Conservation (phyloP, 2,329 filamentous ascomycete species). For the Nothophaeocryptopus gaeumannii region DNA sequence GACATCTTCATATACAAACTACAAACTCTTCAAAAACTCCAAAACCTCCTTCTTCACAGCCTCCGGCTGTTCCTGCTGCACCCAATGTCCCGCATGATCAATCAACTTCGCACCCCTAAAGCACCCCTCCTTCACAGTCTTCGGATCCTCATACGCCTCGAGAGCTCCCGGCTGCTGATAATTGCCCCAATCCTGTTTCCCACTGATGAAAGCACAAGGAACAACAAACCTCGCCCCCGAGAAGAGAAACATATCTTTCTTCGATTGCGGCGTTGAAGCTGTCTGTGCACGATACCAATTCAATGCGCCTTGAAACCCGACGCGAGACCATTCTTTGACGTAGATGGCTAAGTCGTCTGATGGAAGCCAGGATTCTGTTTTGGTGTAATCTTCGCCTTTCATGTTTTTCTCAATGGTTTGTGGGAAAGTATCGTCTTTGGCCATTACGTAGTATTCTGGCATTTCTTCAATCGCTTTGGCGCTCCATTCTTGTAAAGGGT, state of each 20-base stretch:
- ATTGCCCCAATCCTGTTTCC: slow-evolving; percentile 64
- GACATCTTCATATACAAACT: too few relatives aligned
- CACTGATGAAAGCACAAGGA: slow-evolving; percentile 61
- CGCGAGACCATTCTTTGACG: slow-evolving; percentile 58
- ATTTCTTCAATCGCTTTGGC: slow-evolving; percentile 58
- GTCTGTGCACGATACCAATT: slow-evolving; percentile 67
- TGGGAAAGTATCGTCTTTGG: slow-evolving; percentile 56
- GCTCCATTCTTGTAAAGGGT: slow-evolving; percentile 54
- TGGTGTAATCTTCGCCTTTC: slow-evolving; percentile 48
- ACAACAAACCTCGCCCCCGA: slow-evolving; percentile 61
- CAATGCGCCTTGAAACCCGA: slow-evolving; percentile 63
- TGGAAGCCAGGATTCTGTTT: slow-evolving; percentile 55
- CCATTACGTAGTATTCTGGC: slow-evolving; percentile 69
- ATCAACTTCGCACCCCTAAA: slow-evolving; percentile 55
- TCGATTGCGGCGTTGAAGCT: slow-evolving; percentile 40
- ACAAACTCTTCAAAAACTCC: slow-evolving; percentile 1
- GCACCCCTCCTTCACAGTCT: slow-evolving; percentile 41
- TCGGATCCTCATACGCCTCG: slow-evolving; percentile 51
- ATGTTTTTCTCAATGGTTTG: slow-evolving; percentile 56
- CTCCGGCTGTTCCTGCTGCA: slow-evolving; percentile 63
- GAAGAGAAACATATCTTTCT: slow-evolving; percentile 57
- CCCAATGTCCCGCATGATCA: slow-evolving; percentile 66
- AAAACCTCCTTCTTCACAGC: slow-evolving; percentile 38
- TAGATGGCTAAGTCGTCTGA: slow-evolving; percentile 60
- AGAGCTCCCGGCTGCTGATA: slow-evolving; percentile 65